Conservation (phyloP, 2,329 filamentous ascomycete species). For the Aspergillus jensenii region DNA sequence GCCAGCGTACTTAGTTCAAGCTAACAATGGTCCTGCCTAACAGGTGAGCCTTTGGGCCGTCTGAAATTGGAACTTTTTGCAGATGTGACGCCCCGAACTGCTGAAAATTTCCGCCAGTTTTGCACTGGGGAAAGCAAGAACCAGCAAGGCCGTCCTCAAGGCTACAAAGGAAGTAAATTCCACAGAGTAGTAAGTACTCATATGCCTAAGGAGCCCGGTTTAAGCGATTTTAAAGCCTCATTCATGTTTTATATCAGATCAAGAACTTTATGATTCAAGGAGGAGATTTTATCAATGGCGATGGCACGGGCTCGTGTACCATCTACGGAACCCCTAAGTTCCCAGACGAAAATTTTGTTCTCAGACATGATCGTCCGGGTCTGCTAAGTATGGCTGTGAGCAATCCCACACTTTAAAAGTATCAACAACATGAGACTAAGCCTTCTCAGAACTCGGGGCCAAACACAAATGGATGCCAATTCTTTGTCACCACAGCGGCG, state of each 20-base stretch:
- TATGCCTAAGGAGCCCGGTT: not conserved
- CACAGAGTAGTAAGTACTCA: slow-evolving; percentile 74
- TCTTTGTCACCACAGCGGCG: slow-evolving; percentile 90
- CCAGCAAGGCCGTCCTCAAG: slow-evolving; percentile 72
- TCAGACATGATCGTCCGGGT: slow-evolving; percentile 77
- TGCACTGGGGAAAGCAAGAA: slow-evolving; percentile 92
- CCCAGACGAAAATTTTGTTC: slow-evolving; percentile 82
- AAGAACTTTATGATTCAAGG: slow-evolving; percentile 97
- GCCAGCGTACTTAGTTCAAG: not conserved
- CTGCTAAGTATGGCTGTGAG: slow-evolving; percentile 90
- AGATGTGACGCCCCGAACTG: slow-evolving; percentile 79
- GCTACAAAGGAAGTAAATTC: slow-evolving; percentile 93
- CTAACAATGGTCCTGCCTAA: not conserved
- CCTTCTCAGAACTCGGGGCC: slow-evolving; percentile 75
- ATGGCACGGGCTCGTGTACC: slow-evolving; percentile 82
- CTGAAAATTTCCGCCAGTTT: slow-evolving; percentile 96
- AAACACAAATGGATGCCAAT: slow-evolving; percentile 92
- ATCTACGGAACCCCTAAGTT: slow-evolving; percentile 88
- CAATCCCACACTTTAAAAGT: not conserved
- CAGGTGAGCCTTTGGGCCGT: slow-evolving; percentile 81
- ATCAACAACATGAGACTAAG: slow-evolving; percentile 2
- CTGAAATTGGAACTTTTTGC: slow-evolving; percentile 90
- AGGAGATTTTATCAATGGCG: slow-evolving; percentile 90
- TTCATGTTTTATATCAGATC: slow-evolving; percentile 53
- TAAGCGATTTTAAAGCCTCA: not conserved